Conservation (phyloP, 2,329 filamentous ascomycete genomes). For the Talaromyces sp. region DNA sequence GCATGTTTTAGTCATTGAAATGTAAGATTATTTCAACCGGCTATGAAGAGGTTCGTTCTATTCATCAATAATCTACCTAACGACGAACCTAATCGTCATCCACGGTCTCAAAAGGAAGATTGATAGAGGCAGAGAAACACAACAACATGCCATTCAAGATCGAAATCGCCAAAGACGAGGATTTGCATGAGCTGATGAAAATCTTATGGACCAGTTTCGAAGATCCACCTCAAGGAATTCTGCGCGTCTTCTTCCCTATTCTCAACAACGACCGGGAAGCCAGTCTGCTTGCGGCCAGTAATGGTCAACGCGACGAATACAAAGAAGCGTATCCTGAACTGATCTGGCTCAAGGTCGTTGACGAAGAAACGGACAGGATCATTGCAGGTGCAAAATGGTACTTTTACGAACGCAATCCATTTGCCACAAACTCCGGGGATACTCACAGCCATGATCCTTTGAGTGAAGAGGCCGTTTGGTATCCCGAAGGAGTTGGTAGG, state of each 20-base stretch:
- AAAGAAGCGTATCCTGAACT: slow-evolving; percentile 1
- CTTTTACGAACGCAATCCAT: slow-evolving; percentile 11
- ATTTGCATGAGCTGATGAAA: slow-evolving; percentile 3
- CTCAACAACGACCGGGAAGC: slow-evolving; percentile 7
- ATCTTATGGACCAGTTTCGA: slow-evolving; percentile 8
- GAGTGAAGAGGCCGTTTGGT: slow-evolving; percentile 8
- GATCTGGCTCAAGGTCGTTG: slow-evolving; percentile 9
- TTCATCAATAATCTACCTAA: too few species aligned
- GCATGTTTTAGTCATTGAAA: too few species aligned
- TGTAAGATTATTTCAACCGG: too few species aligned
- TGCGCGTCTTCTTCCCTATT: slow-evolving; percentile 9
- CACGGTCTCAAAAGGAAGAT: too few species aligned
- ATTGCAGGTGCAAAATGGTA: slow-evolving; percentile 11
- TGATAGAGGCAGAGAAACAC: not conserved
- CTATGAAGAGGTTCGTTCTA: too few species aligned
- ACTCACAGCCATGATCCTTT: not conserved
- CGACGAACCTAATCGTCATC: too few species aligned
- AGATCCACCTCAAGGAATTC: not conserved
- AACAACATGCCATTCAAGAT: slow-evolving; percentile 7
- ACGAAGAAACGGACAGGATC: not conserved
- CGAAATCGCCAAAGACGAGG: slow-evolving; percentile 9
- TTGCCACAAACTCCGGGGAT: not conserved
- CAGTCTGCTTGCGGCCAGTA: not conserved
- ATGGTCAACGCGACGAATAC: slow-evolving; percentile 7
- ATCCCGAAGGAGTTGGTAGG: slow-evolving; percentile 7